These are phyloP conservation scores for Hevea brasiliensis DNA, from an alignment of 345 rosid species.

Conservation along the genomic window DNA sequence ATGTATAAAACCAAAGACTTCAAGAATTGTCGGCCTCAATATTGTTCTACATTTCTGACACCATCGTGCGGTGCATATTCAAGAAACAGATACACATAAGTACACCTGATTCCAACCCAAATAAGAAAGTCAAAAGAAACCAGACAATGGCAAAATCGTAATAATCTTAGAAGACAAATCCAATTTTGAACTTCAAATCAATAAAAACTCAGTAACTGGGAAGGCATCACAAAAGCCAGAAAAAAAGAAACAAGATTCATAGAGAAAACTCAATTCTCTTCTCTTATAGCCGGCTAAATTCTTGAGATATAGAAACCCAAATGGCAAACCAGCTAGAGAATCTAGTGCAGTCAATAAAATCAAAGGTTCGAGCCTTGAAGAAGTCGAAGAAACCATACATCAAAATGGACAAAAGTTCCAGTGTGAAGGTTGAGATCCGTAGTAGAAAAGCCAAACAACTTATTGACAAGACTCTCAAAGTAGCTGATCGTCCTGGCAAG, in stretches of 20 bases:
- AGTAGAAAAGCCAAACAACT: constrained; percentile 77
- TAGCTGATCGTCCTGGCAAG: constrained; percentile 77
- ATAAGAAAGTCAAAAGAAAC: background rate
- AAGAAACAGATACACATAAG: background rate
- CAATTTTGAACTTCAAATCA: background rate
- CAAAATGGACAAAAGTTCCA: constrained; percentile 87
- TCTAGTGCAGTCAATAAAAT: constrained; percentile 79
- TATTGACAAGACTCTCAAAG: constrained; percentile 75
- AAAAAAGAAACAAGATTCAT: background rate
- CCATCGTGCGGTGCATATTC: background rate
- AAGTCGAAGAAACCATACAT: constrained; percentile 70
- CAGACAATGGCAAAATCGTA: constrained; percentile 12
- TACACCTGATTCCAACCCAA: background rate
- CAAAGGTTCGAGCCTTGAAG: constrained; percentile 64
- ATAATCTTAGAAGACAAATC: background rate
- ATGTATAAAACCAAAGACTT: no score
- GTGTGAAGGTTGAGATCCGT: constrained; percentile 93
- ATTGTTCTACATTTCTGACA: no score
- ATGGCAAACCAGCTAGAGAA: constrained; percentile 77
- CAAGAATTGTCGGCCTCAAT: no score
- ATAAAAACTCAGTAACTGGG: background rate
- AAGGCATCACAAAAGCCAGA: background rate
- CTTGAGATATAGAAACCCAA: background rate
- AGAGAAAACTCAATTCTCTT: background rate
- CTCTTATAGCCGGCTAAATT: no score